Percentiles rank a stretch among this genome's conserved stretches.
These are phyloP conservation scores for Penicillium verhagenii DNA, from an alignment of 495 filamentous ascomycete genomes.

Conservation along the genomic window DNA sequence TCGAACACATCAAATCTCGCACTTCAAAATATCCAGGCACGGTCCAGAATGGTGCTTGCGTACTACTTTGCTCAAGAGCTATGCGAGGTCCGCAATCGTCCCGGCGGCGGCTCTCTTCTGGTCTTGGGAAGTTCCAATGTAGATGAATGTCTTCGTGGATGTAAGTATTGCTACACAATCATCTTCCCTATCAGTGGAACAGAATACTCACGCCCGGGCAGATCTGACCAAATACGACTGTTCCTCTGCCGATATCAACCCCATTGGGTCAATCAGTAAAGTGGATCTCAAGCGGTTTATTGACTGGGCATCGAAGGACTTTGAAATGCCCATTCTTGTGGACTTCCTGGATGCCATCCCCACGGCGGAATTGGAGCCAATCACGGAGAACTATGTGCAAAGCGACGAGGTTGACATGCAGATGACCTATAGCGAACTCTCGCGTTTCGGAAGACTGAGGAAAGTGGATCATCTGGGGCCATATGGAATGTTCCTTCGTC, in stretches of 20 bases:
- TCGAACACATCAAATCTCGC: conserved; percentile 8
- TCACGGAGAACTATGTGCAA: conserved; percentile 10
- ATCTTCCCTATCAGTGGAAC: neutral
- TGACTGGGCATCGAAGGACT: conserved; percentile 6
- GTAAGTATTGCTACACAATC: neutral
- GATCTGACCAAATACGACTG: conserved; percentile 13
- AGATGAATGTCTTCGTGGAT: conserved; percentile 13
- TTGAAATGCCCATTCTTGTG: conserved; percentile 9
- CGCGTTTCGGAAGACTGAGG: conserved; percentile 8
- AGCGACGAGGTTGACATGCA: conserved; percentile 13
- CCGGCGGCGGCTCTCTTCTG: conserved; percentile 6
- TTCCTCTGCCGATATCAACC: conserved; percentile 14
- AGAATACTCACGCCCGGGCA: neutral
- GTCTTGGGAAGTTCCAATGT: conserved; percentile 13
- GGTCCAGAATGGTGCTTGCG: conserved; percentile 10
- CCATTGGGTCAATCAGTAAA: conserved; percentile 13
- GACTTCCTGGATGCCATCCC: conserved; percentile 12
- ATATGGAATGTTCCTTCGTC: conserved; percentile 12
- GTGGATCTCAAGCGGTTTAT: conserved; percentile 12
- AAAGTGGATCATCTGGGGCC: conserved; percentile 12
- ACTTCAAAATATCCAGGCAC: conserved; percentile 12
- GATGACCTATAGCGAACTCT: conserved; percentile 11
- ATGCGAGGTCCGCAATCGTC: conserved; percentile 7
- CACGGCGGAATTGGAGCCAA: conserved; percentile 11
- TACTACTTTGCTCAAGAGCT: conserved; percentile 13